Evolutionary conservation across 768 basidiomycete genomes (phyloP), one percentile per base, ranked within the genome.

Genomic region (Suillus subalutaceus): DNA sequence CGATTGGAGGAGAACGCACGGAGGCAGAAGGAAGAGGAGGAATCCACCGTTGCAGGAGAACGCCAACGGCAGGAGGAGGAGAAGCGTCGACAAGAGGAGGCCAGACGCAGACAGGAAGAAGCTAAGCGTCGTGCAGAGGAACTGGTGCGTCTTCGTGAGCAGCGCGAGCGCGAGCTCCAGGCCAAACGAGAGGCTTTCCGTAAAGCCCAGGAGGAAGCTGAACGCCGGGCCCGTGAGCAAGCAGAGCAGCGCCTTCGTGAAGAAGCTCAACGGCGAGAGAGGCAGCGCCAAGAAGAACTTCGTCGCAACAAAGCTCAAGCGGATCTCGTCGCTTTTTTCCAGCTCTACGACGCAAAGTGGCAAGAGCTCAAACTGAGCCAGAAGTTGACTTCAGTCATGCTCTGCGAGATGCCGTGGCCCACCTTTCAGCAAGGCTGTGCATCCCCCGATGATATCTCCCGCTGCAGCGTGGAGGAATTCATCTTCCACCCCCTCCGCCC

Each of bases 321-420:
- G 0, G 65, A 70, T 32, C 5, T 65, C n/a, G 43, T 56, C 6
- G 65, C 61, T 15, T n/a, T 65, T 13, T 75, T 78, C 63, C 40
- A 44, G 18, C 0, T 73, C 7, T 81, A 81, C 65, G 75, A 79
- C n/a, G 70, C 26, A 52, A 80, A 79, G 63, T 83, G 82, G 82
- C 68, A 71, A 35, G 73, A 73, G 18, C 76, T 82, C 63, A 78
- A 75, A 65, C 66, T 65, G 6, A 70, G 32, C 41, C 62, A 65
- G 16, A n/a, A 59, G 1, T 37, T 73, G 0, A 65, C 80, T 7
- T 66, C 59, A 1, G 67, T 77, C 64, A 23, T 70, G 12, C 77
- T 80, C 65, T 57, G 55, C 30, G 73, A 81, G 60, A 66, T 86
- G 61, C 84, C 85, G 12, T 85, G 85, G 85, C 84, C 85, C 0